Percentiles rank a stretch among this genome's conserved stretches.
Evolutionary conservation across 225 moss, liverwort and hornwort genomes (phyloP).

Genomic region (Asterella californica): DNA sequence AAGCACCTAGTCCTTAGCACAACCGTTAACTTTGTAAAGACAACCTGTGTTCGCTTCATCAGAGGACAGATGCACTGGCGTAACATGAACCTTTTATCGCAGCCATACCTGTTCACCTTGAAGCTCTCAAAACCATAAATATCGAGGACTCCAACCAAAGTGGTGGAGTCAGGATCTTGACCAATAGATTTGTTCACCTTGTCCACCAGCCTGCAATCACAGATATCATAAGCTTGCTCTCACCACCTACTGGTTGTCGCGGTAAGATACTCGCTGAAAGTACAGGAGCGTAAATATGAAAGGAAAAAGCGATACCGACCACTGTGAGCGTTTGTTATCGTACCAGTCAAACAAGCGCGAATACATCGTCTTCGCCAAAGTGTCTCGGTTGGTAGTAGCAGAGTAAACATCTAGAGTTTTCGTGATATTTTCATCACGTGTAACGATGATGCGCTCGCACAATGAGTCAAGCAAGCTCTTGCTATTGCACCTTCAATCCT

Average conservation of each 20-base stretch:
- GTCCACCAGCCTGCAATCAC: constrained; percentile 77
- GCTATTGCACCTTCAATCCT: constrained; percentile 60
- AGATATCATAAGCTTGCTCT: not conserved
- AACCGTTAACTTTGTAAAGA: not conserved
- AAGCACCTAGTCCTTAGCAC: not conserved
- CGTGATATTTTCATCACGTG: constrained; percentile 89
- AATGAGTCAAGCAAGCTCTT: constrained; percentile 91
- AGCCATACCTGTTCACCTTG: constrained; percentile 75
- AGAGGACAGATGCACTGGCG: not conserved
- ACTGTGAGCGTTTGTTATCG: not conserved
- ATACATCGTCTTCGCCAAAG: constrained; percentile 93
- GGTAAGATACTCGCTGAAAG: too few species aligned
- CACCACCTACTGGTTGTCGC: not conserved
- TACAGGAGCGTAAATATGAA: not conserved
- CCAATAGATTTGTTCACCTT: constrained; percentile 99
- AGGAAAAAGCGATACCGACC: not conserved
- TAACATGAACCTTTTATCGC: not conserved
- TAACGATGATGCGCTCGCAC: constrained; percentile 75
- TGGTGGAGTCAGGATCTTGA: constrained; percentile 86
- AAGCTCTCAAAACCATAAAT: constrained; percentile 99
- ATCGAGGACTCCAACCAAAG: constrained; percentile 90
- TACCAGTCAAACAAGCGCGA: constrained; percentile 99
- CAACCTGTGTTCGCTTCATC: not conserved
- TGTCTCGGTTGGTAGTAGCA: constrained; percentile 90
- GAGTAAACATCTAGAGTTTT: constrained; percentile 79